These are phyloP conservation scores for Talaromyces sp. DNA, from an alignment of 2,329 filamentous ascomycete genomes.

Conservation along the genomic window DNA sequence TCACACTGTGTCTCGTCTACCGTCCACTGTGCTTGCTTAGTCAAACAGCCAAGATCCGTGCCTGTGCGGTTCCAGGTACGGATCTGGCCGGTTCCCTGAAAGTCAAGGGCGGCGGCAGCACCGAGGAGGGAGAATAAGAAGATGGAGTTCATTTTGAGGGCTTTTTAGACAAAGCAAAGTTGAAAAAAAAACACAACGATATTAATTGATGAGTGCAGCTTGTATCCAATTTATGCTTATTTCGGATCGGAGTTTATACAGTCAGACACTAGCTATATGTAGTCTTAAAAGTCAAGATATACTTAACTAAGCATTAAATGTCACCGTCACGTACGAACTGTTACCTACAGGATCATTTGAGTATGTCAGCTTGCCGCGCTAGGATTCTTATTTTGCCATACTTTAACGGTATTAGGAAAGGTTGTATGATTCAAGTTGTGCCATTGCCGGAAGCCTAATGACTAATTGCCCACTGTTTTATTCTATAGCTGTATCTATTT, in stretches of 20 bases:
- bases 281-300: too few species aligned
- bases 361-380: background rate
- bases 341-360: too few species aligned
- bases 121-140: background rate
- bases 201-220: too few species aligned
- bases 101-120: background rate
- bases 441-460: too few species aligned
- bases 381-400: background rate
- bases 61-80: background rate
- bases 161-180: too few species aligned
- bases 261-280: too few species aligned
- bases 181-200: too few species aligned
- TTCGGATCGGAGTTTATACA: too few species aligned
- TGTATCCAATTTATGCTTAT: too few species aligned
- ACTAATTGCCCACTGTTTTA: too few species aligned
- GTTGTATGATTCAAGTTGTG: too few species aligned
- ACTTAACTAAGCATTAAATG: too few species aligned
- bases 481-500: background rate
- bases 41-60: background rate
- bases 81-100: background rate
- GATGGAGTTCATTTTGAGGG: background rate
- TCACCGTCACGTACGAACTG: background rate
- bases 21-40: background rate
- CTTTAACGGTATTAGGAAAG: background rate
- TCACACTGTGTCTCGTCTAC: background rate